Base-by-base conservation (phyloP, 768 basidiomycete species). In the Agaricus subrufescens region DNA sequence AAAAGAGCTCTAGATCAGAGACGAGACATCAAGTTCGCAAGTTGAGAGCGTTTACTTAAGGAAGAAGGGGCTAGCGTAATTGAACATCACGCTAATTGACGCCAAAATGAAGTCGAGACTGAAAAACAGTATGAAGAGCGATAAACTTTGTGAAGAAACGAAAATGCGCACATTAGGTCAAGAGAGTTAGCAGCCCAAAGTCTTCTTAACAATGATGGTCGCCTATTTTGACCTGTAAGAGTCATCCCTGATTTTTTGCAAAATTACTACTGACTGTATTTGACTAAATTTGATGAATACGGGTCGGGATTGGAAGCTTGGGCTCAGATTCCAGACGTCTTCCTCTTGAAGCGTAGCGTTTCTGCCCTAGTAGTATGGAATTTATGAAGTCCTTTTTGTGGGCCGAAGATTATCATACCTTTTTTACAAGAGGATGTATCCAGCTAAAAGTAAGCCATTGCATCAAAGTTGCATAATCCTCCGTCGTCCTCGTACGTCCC, bases 41-140 rank as follows among this genome's bases (percentile, higher is more conserved):
- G 25, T 3, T 6, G 4, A 30, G 3, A 26, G 12, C 1, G 26
- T 78, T 54, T 48, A 84, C 82, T 90, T 92, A 44, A 97, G 76
- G 73, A 95, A 94, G 73, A 85, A 94, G 6, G 94, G 94, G 0
- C 82, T 81, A 0, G 84, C 77, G 69, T 94, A 96, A 62, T 87
- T 88, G 71, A 92, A 87, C 0, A 80, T 30, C 30, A 94, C 85
- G 61, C 85, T 85, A 54, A 86, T 64, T 57, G 86, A 71, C 0
- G 92, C 91, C 42, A 94, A 71, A 2, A 61, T 12, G 58, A 86
- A 84, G 65, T 94, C 92, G 44, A 91, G 58, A 29, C 81, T 83
- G 43, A 50, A 52, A 45, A 51, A 46, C 42, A 34, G 45, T 47
- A 6, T 31, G 49, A n/a, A 29, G 60, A 52, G 47, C 19, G 47